phyloP scores from a whole-genome alignment of 2,329 filamentous ascomycete genomes.

The Teratosphaeria pseudoeucalypti region DNA sequence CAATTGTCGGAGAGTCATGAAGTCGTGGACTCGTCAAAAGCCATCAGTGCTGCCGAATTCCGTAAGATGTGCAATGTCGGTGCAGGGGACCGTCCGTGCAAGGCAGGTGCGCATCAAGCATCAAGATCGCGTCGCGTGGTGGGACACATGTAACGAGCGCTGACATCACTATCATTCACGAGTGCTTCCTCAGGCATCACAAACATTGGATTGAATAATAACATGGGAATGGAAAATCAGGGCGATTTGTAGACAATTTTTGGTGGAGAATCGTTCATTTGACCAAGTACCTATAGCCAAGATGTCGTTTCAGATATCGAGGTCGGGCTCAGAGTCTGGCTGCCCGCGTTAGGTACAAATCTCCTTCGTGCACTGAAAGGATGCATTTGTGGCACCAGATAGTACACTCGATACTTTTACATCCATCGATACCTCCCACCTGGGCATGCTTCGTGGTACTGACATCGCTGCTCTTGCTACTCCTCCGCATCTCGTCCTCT shows the following conservation, averaged over 20 bases:
- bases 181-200: background rate
- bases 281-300: background rate
- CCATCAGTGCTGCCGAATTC: background rate
- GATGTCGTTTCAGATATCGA: background rate
- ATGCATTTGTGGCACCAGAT: background rate
- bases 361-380: background rate
- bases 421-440: background rate
- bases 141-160: background rate
- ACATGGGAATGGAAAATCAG: background rate
- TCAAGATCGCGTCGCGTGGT: background rate
- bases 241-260: background rate
- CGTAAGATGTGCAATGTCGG: background rate
- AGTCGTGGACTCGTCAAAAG: background rate
- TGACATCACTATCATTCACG: background rate
- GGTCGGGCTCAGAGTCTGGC: background rate
- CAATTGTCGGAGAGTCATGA: background rate
- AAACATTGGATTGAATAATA: background rate
- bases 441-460: constrained; percentile 19
- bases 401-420: background rate
- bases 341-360: background rate
- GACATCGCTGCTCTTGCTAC: background rate
- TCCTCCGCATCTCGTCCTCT: constrained; percentile 21
- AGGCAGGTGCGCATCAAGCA: background rate
- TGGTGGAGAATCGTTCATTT: too few relatives aligned
- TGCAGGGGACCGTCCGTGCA: background rate